Evolutionary conservation across 139 green algal genomes (phyloP), one percentile per base, ranked within the genome.

Genomic region (Micromonas pusilla): DNA sequence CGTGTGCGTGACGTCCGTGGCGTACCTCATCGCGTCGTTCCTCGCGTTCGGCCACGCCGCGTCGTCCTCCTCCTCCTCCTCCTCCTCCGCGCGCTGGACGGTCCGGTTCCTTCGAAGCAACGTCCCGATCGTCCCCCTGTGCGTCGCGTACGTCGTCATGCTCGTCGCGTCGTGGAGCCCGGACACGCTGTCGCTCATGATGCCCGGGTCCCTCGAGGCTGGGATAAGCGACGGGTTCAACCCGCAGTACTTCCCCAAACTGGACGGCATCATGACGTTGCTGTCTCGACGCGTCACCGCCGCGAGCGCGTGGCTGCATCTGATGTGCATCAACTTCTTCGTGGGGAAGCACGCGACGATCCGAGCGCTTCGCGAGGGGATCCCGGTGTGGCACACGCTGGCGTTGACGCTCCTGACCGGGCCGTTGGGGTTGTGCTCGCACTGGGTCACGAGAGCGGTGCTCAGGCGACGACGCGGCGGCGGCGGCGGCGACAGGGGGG

Each of bases 321-420:
- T 78, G 0, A 16, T 68, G 72, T 52, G 31, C 72, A 63, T 78
- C 52, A 78, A 78, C 33, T 19, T 78, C 31, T 78, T 78, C 52
- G 72, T 68, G 30, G 72, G 31, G 25, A 31, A 52, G 5, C 52
- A 70, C 54, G 72, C 30, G 25, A 28, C 54, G 13, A 52, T 68
- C 45, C 23, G 52, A 53, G 62, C 52, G 1, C 21, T 32, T 2
- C 21, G 62, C 9, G 21, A 32, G 37, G 23, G 26, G 13, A 23
- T 52, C n/a, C 68, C 68, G 37, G 33, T 62, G 20, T 34, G 34
- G 68, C 68, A 75, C 68, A 75, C 68, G 37, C 30, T 75, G 2
- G 36, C 31, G 36, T 36, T 75, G 1, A 34, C 37, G 25, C 3
- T 39, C 0, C 0, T 75, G 9, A 32, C 37, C 37, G 68, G 68